Evolutionary conservation across 352 stramenopile genomes (phyloP).

Genomic region (Albugo laibachii): DNA sequence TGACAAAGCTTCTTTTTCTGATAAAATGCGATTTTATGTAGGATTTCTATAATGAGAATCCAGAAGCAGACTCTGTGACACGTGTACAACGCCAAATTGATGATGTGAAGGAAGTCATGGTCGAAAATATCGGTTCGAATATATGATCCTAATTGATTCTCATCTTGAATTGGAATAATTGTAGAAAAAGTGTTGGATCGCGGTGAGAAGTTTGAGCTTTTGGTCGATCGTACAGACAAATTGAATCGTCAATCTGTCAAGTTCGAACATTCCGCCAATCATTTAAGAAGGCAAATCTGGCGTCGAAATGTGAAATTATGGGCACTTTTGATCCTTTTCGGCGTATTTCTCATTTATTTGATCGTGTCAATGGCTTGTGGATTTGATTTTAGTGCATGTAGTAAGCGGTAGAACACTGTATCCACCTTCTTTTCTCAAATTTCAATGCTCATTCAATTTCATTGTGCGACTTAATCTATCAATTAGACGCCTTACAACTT

Average conservation of each 20-base stretch:
- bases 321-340: conserved; percentile 7
- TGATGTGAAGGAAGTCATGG: conserved; percentile 96
- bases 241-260: conserved; percentile 94
- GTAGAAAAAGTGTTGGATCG: conserved; percentile 94
- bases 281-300: conserved; percentile 79
- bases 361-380: conserved; percentile 75
- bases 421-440: too few species aligned
- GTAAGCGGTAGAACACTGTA: neutral
- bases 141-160: neutral
- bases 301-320: conserved; percentile 79
- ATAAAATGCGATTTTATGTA: conserved; percentile 4
- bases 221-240: conserved; percentile 86
- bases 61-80: conserved; percentile 83
- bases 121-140: conserved; percentile 90
- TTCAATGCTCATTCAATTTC: too few species aligned
- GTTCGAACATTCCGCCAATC: conserved; percentile 85
- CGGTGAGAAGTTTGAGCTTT: conserved; percentile 96
- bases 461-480: too few species aligned
- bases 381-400: conserved; percentile 65
- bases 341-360: conserved; percentile 64
- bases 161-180: neutral
- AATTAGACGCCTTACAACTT: too few species aligned
- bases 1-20: neutral
- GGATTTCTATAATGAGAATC: conserved; percentile 75
- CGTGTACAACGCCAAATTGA: conserved; percentile 92